Percentiles rank a stretch among this genome's conserved stretches.
These are phyloP conservation scores for Carex kokanica DNA, from an alignment of 176 grass and related monocot species.

Conservation along the genomic window DNA sequence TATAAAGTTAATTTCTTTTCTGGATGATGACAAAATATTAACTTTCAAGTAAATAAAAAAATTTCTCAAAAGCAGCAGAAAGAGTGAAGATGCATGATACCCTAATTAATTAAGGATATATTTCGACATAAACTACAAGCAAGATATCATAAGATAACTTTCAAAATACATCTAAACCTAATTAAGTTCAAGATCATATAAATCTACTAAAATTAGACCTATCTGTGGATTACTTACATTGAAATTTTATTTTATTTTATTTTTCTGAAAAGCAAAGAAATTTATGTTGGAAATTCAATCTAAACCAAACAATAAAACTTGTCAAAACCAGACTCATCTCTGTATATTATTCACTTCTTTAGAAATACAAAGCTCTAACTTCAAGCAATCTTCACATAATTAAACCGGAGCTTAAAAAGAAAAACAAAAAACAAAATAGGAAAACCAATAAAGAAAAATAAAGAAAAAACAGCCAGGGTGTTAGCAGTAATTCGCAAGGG, in stretches of 20 bases:
- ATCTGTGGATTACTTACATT: background rate
- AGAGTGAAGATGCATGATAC: background rate
- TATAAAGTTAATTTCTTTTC: no score
- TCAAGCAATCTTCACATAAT: background rate
- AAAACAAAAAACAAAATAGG: background rate
- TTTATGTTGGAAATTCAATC: background rate
- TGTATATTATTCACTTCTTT: background rate
- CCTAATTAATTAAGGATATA: constrained; percentile 4
- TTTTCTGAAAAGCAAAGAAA: background rate
- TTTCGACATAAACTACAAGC: background rate
- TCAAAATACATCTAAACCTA: background rate
- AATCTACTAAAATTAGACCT: background rate
- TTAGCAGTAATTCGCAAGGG: background rate
- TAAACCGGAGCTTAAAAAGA: background rate
- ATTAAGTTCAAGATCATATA: background rate
- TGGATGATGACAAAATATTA: no score
- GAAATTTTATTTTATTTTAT: background rate
- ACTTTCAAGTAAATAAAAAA: background rate
- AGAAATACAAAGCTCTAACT: constrained; percentile 29
- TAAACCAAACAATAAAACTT: background rate
- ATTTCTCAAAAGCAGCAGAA: background rate
- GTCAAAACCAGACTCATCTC: background rate
- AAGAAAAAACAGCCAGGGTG: background rate
- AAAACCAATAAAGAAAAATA: background rate
- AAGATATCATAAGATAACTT: background rate